Base-by-base conservation (phyloP, 108 stramenopile species). In the Fragilariopsis cylindrus region DNA sequence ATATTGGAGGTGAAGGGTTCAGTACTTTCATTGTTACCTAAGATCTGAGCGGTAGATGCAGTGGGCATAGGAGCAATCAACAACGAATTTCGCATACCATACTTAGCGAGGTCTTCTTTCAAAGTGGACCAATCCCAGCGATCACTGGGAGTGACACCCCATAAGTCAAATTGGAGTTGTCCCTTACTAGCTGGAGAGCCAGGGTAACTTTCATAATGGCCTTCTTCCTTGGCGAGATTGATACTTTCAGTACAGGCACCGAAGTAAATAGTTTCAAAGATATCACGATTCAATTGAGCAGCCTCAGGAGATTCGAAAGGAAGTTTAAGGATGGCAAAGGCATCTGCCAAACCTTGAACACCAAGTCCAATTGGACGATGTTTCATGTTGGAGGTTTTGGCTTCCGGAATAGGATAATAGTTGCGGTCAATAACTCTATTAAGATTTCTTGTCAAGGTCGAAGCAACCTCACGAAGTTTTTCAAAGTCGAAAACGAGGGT, bases 261-360 rank as follows among this genome's bases (percentile, higher is more conserved):
- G 80, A 94, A 99, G 87, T 99, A 99, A 63, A 99, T 99, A 46
- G 99, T 98, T 84, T 99, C 99, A 77, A 99, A 99, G 76, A 99
- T 98, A 76, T 98, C 94, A 64, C 85, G 84, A 87, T 99, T 99
- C 64, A 99, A 80, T 45, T 81, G 48, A 48, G 87, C 80, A 6
- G 99, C 99, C 62, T 83, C 86, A 5, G 80, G 76, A 21, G 88
- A 90, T 53, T 99, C 99, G 72, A 98, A 99, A 16, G 99, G 99
- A 71, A 95, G 65, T 79, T 93, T 91, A 75, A 98, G 73, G 91
- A 97, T 92, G 82, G 89, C 84, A 85, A 99, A 98, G 19, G 92
- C 86, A 79, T 99, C 98, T 6, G 99, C 99, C 71, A 99, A 84
- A 15, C 99, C 99, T 86, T 99, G 98, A 6, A 99, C 99, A 71